Evolutionary conservation across 2,329 filamentous ascomycete genomes (phyloP).

Genomic region (Cordyceps cateniannulata): DNA sequence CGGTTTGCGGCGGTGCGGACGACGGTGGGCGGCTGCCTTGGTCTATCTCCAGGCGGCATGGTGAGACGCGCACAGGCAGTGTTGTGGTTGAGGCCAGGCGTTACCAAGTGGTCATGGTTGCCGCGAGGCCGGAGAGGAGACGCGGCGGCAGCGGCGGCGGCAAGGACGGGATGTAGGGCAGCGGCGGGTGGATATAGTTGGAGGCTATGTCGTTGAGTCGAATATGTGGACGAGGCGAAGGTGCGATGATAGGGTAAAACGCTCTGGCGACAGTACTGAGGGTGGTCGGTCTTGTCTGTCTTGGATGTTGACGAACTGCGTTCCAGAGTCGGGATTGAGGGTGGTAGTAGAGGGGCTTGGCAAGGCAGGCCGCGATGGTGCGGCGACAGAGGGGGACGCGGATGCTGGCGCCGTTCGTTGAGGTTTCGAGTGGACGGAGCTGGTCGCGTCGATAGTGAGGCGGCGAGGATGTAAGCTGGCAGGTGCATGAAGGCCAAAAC

Average conservation of each 20-base stretch:
- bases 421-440: not conserved
- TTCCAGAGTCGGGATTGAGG: constrained; percentile 1
- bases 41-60: constrained; percentile 38
- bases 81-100: not conserved
- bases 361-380: not conserved
- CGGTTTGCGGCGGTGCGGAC: constrained; percentile 45
- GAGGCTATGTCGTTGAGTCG: constrained; percentile 1
- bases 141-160: not conserved
- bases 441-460: constrained; percentile 6
- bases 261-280: not conserved
- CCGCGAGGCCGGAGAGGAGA: constrained; percentile 4
- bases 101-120: constrained; percentile 6
- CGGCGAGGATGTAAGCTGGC: constrained; percentile 5
- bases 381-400: not conserved
- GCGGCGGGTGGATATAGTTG: not conserved
- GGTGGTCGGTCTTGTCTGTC: not conserved
- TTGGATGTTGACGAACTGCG: not conserved
- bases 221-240: not conserved
- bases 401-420: constrained; percentile 7
- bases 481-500: constrained; percentile 1
- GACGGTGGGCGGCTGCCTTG: constrained; percentile 63
- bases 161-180: not conserved
- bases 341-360: not conserved
- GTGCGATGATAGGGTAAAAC: not conserved
- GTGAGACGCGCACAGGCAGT: constrained; percentile 8